phyloP scores from a whole-genome alignment of 805 yeast genomes.

The Candida suzukii region DNA sequence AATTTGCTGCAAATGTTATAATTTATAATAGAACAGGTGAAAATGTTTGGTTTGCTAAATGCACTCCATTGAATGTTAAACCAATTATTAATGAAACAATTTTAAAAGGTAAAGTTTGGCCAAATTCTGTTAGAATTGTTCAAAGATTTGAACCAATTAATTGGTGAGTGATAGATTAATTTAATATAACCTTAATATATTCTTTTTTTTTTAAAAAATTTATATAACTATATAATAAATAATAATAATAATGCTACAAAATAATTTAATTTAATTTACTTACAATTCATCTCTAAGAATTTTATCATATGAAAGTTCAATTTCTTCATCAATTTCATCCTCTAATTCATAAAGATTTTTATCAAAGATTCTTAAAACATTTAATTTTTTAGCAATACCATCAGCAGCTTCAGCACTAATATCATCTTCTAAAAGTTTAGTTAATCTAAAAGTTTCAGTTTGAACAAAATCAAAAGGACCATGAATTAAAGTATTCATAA shows the following conservation, averaged over 20 bases:
- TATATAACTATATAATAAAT: no score
- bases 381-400: constrained; percentile 42
- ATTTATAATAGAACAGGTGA: constrained; percentile 69
- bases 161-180: constrained; percentile 33
- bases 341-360: background rate
- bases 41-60: constrained; percentile 82
- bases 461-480: constrained; percentile 37
- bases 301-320: background rate
- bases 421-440: constrained; percentile 31
- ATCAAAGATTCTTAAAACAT: constrained; percentile 34
- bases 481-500: constrained; percentile 35
- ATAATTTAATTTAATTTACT: background rate
- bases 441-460: constrained; percentile 40
- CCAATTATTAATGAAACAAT: constrained; percentile 75
- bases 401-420: constrained; percentile 40
- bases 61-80: constrained; percentile 68
- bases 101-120: constrained; percentile 60
- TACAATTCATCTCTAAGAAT: background rate
- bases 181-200: background rate
- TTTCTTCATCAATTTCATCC: background rate
- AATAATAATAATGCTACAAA: no score
- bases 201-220: background rate
- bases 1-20: constrained; percentile 83
- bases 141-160: constrained; percentile 46
- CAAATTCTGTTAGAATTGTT: constrained; percentile 55